Conservation (phyloP, 805 yeast genomes). For the Spathaspora hagerdaliae region DNA sequence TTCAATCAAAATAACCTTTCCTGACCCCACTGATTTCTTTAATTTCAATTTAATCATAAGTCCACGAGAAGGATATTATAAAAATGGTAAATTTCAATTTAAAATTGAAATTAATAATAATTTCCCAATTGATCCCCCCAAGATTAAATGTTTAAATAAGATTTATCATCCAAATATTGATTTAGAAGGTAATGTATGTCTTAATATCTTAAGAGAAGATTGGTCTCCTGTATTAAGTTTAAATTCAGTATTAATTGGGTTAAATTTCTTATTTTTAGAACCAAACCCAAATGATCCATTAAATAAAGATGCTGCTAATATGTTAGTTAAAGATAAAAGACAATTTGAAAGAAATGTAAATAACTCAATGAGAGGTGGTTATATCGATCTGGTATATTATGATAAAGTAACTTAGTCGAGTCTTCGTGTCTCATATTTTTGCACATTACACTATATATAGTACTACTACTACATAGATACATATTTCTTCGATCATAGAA, state of each 20-base stretch:
- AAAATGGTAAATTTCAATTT: conserved; percentile 67
- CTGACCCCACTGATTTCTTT: conserved; percentile 56
- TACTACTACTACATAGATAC: not conserved
- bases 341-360: conserved; percentile 56
- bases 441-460: too few species aligned
- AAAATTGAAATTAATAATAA: conserved; percentile 60
- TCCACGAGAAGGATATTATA: conserved; percentile 74
- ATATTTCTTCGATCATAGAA: not conserved
- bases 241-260: conserved; percentile 78
- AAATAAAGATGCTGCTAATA: conserved; percentile 82
- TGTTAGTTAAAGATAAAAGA: conserved; percentile 30
- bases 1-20: conserved; percentile 49
- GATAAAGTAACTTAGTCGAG: conserved; percentile 46
- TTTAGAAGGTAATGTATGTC: conserved; percentile 82
- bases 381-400: conserved; percentile 52
- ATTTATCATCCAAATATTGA: conserved; percentile 96
- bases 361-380: conserved; percentile 69
- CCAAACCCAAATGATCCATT: conserved; percentile 92
- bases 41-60: conserved; percentile 51
- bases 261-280: conserved; percentile 79
- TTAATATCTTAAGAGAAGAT: conserved; percentile 88
- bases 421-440: too few species aligned
- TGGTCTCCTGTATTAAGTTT: conserved; percentile 92
- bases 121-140: conserved; percentile 93
- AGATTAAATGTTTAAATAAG: conserved; percentile 62